Evolutionary conservation across 1,139 yeast species (phyloP), one percentile per base, ranked within the genome.

Genomic region (Scheffersomyces titani): DNA sequence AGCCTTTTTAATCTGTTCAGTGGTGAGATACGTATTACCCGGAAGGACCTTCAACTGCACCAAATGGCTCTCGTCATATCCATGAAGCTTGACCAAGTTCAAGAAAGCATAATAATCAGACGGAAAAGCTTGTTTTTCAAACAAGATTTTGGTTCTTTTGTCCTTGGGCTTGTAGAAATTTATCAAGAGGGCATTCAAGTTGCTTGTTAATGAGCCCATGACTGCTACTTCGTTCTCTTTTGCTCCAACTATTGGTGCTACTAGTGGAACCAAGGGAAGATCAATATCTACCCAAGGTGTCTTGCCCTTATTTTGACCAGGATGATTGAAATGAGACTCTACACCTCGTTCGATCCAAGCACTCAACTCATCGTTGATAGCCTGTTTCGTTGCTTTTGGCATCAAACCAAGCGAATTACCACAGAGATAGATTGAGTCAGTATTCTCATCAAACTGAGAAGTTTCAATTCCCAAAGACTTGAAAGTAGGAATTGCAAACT

Each of bases 381-480:
- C 90, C 2, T 64, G 63, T 36, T 84, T 77, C 0, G 92, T 87
- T 3, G 76, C 66, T 54, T 74, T 76, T 0, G 98, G 98, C 96
- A 92, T 90, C 58, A 93, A 75, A 0, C 98, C 98, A 7, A 93
- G 82, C 7, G 97, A 92, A 73, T 93, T 92, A 5, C 98, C 98
- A 72, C 97, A 91, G 54, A 93, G 77, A 68, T 93, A 90, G 40
- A 85, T 78, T 36, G 74, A 63, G 22, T 67, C 65, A 16, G 63
- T 57, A 1, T 57, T 57, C 20, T 67, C 69, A 45, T 65, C 20
- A 19, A 56, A 59, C 21, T 54, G 56, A 19, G 61, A 59, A 44
- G 60, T 58, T 2, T 57, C 20, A 21, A 83, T 71, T 1, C 86
- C 90, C 54, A 88, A 69, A 0, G 89, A 78, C 52, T 69, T 67